Conservation (phyloP, 768 basidiomycete genomes). For the Lactifluus volemus region DNA sequence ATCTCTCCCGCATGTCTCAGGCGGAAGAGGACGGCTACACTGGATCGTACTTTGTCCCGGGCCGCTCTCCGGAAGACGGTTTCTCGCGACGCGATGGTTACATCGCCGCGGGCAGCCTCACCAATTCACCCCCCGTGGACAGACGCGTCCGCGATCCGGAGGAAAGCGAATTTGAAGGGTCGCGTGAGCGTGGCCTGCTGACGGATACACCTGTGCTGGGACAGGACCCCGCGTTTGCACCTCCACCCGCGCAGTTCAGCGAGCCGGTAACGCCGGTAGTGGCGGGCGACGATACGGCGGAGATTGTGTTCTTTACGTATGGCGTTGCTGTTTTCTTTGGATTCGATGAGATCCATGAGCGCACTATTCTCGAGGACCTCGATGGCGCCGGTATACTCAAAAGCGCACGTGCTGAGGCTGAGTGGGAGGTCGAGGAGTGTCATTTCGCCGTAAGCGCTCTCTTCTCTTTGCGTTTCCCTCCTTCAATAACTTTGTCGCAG, state of each 20-base stretch:
- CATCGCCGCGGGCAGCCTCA: conserved; percentile 32
- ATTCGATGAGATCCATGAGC: conserved; percentile 69
- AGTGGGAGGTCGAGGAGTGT: conserved; percentile 92
- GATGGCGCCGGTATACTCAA: conserved; percentile 61
- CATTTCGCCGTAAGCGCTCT: conserved; percentile 63
- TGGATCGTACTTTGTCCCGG: conserved; percentile 63
- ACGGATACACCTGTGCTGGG: conserved; percentile 1
- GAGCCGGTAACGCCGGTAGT: conserved; percentile 2
- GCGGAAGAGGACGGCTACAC: conserved; percentile 89
- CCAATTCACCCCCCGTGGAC: conserved; percentile 18
- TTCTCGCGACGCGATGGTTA: conserved; percentile 41
- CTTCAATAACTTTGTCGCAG: conserved; percentile 28
- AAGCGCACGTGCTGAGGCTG: conserved; percentile 48
- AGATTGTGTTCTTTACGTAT: conserved; percentile 76
- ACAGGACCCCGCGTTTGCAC: neutral
- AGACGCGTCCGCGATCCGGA: conserved; percentile 9
- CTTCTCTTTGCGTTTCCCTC: neutral
- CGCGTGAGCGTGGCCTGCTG: conserved; percentile 4
- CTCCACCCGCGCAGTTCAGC: neutral
- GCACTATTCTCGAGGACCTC: conserved; percentile 76
- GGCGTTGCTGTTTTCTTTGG: conserved; percentile 94
- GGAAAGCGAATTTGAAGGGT: conserved; percentile 5
- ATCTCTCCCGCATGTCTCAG: conserved; percentile 64
- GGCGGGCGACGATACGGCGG: conserved; percentile 49
- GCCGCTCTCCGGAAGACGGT: conserved; percentile 21